Percentiles rank a stretch among this genome's conserved stretches.
phyloP scores from a whole-genome alignment of 345 rosid species.

The Brassica juncea region DNA sequence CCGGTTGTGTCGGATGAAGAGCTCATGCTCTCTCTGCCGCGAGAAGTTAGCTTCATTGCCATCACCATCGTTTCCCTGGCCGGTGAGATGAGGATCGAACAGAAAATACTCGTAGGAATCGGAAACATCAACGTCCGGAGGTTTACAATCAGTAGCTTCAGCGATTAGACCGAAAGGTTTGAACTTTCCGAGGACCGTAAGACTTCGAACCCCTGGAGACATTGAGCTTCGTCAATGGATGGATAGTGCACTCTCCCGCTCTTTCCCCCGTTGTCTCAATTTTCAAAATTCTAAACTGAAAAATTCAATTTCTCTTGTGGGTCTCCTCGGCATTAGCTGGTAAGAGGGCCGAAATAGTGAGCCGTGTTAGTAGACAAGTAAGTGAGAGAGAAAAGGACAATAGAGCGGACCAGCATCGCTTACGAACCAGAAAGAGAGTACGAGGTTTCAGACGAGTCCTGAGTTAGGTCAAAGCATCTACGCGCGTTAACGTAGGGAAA shows the following conservation, averaged over 20 bases:
- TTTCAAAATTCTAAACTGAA: not conserved
- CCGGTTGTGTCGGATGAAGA: slow-evolving; percentile 77
- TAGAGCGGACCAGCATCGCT: no score
- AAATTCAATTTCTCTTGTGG: not conserved
- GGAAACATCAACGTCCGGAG: slow-evolving; percentile 33
- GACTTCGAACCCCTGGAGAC: slow-evolving; percentile 68
- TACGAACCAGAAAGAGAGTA: no score
- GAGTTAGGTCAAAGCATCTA: no score
- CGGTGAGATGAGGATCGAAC: slow-evolving; percentile 61
- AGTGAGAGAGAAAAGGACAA: not conserved
- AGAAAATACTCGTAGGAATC: slow-evolving; percentile 74
- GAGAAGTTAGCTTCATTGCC: slow-evolving; percentile 39
- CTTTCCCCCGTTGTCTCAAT: not conserved
- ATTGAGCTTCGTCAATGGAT: slow-evolving; percentile 25
- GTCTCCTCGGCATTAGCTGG: not conserved
- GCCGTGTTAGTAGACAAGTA: not conserved
- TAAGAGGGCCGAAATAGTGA: not conserved
- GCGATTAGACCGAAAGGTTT: slow-evolving; percentile 89
- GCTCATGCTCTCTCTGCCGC: slow-evolving; percentile 70
- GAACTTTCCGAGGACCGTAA: slow-evolving; percentile 87
- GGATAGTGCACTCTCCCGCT: slow-evolving; percentile 5
- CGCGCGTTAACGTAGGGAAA: no score
- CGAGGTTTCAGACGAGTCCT: no score
- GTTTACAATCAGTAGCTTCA: slow-evolving; percentile 77
- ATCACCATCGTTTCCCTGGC: slow-evolving; percentile 47